Evolutionary conservation across 768 basidiomycete species (phyloP).

Genomic region (Tephrocybe sp.): DNA sequence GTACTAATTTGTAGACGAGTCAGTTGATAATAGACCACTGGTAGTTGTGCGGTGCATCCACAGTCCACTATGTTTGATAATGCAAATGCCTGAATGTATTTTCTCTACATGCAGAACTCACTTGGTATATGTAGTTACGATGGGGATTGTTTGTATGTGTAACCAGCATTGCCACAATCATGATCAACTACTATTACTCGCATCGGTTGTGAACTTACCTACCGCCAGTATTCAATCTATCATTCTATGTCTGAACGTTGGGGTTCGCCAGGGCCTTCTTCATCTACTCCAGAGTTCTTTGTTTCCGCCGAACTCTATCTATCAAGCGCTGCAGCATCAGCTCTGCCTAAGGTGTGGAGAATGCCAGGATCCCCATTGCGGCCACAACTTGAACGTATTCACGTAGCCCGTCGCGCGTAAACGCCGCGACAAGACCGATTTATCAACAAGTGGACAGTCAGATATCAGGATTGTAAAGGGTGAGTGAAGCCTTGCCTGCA

Average conservation of each 20-base stretch:
- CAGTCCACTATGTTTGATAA: conserved; percentile 5
- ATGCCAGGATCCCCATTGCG: conserved; percentile 14
- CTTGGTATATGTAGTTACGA: too few species aligned
- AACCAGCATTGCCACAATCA: conserved; percentile 15
- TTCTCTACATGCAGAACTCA: too few species aligned
- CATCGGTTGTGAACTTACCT: neutral
- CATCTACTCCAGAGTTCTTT: conserved; percentile 52
- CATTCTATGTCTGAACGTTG: conserved; percentile 33
- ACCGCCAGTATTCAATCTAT: neutral
- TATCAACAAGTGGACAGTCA: conserved; percentile 25
- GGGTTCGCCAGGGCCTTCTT: conserved; percentile 24
- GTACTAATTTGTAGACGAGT: conserved; percentile 32
- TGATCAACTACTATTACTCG: neutral
- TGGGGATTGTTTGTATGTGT: neutral
- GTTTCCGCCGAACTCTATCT: conserved; percentile 65
- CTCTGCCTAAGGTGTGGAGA: conserved; percentile 55
- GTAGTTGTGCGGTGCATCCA: conserved; percentile 3
- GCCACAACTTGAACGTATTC: conserved; percentile 45
- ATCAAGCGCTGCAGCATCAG: conserved; percentile 47
- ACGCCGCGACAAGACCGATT: conserved; percentile 56
- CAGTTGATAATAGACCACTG: conserved; percentile 11
- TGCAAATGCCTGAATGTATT: too few species aligned
- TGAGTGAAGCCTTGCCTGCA: conserved; percentile 23
- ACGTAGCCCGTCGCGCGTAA: conserved; percentile 45
- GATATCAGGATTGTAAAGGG: conserved; percentile 64